Conservation (phyloP, 2,329 filamentous ascomycete species). For the Macrophomina tecta region DNA sequence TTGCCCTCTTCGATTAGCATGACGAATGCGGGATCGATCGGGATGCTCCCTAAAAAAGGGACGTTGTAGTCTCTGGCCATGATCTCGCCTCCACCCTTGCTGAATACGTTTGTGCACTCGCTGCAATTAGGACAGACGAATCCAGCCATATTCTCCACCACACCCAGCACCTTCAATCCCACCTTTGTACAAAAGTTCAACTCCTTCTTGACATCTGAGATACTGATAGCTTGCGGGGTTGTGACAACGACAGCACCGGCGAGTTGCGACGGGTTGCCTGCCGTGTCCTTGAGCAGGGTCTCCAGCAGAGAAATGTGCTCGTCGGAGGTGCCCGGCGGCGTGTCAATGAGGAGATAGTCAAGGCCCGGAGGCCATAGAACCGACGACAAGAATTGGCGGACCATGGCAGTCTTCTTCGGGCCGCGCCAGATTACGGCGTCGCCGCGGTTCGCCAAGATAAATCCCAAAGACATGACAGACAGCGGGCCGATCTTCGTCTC, state of each 20-base stretch:
- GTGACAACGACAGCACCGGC: constrained; percentile 93
- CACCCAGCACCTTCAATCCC: constrained; percentile 77
- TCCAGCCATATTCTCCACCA: constrained; percentile 96
- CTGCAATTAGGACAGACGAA: constrained; percentile 79
- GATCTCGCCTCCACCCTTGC: constrained; percentile 82
- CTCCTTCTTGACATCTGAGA: constrained; percentile 92
- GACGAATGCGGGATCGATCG: constrained; percentile 92
- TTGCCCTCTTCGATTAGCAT: constrained; percentile 78
- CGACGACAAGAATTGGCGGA: constrained; percentile 91
- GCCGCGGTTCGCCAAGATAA: constrained; percentile 80
- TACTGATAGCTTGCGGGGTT: constrained; percentile 92
- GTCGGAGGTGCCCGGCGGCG: constrained; percentile 84
- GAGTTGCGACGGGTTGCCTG: constrained; percentile 66
- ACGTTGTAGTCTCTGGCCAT: constrained; percentile 90
- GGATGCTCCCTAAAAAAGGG: constrained; percentile 82
- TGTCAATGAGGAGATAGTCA: constrained; percentile 95
- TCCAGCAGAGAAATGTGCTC: constrained; percentile 31
- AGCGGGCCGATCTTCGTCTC: constrained; percentile 61
- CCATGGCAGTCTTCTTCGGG: constrained; percentile 99
- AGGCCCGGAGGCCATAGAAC: constrained; percentile 81
- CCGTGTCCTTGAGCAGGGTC: constrained; percentile 60
- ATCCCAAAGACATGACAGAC: constrained; percentile 90
- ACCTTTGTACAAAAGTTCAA: constrained; percentile 92
- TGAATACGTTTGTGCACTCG: constrained; percentile 93
- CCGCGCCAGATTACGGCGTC: constrained; percentile 97